phyloP scores from a whole-genome alignment of 345 rosid species.

The Populus davidiana region DNA sequence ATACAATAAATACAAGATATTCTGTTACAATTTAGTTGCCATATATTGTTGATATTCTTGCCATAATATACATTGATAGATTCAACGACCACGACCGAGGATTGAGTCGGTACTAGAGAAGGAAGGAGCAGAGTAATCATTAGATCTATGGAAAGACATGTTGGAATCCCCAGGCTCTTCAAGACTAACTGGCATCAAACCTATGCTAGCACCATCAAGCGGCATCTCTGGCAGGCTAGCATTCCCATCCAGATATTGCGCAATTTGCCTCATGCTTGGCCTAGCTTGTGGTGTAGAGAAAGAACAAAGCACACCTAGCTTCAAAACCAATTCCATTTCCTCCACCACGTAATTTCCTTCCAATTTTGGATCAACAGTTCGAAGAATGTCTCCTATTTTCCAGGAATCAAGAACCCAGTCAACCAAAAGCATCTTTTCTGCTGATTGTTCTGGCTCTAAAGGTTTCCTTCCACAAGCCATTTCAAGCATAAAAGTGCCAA shows the following conservation, averaged over 20 bases:
- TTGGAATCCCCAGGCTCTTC: no score
- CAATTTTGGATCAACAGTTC: neutral
- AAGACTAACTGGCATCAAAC: neutral
- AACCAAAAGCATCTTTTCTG: neutral
- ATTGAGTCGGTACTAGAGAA: neutral
- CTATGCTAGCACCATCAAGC: neutral
- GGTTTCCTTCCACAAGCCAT: slow-evolving; percentile 4
- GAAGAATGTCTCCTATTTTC: neutral
- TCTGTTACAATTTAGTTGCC: no score
- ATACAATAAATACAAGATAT: no score
- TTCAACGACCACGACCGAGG: neutral
- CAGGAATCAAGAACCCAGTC: slow-evolving; percentile 3
- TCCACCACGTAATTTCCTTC: neutral
- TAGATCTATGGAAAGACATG: neutral
- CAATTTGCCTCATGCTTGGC: slow-evolving; percentile 2
- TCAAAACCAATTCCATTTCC: slow-evolving; percentile 6
- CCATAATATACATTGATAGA: no score
- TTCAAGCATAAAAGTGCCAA: slow-evolving; percentile 3
- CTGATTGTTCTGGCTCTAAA: neutral
- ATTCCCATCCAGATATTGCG: slow-evolving; percentile 7
- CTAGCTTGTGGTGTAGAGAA: neutral
- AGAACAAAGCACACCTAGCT: neutral
- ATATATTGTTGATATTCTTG: no score
- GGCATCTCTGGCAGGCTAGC: neutral
- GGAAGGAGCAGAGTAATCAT: neutral